Conservation (phyloP, 2,329 filamentous ascomycete genomes). For the Talaromyces sp. region DNA sequence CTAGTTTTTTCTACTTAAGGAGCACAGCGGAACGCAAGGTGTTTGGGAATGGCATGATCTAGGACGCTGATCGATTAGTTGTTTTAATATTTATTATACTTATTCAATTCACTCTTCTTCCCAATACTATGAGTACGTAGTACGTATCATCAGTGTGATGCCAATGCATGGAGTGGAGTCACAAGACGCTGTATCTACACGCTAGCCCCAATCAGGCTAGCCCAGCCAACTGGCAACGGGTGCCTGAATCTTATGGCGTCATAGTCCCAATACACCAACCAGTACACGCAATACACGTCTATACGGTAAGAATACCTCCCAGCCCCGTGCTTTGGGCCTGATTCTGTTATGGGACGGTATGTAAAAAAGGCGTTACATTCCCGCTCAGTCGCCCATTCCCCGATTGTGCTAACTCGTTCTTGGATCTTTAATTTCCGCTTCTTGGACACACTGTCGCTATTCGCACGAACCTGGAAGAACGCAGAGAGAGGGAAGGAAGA, state of each 20-base stretch:
- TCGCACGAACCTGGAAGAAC: not conserved
- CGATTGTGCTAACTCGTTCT: conserved; percentile 5
- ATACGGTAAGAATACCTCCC: conserved; percentile 4
- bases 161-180: not conserved
- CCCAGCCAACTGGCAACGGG: not conserved
- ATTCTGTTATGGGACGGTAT: not conserved
- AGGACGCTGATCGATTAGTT: not conserved
- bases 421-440: conserved; percentile 2
- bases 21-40: not conserved
- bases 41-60: not conserved
- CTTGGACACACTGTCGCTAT: not conserved
- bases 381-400: not conserved
- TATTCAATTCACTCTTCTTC: not conserved
- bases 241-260: conserved; percentile 21
- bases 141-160: not conserved
- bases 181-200: not conserved
- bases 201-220: not conserved
- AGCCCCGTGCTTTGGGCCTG: not conserved
- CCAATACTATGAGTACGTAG: too few relatives aligned
- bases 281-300: not conserved
- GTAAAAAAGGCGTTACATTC: conserved; percentile 8
- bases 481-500: not conserved
- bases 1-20: not conserved
- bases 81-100: conserved; percentile 6
- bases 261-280: not conserved